These are phyloP conservation scores for Tricholoma furcatifolium DNA, from an alignment of 768 basidiomycete genomes.

Conservation along the genomic window DNA sequence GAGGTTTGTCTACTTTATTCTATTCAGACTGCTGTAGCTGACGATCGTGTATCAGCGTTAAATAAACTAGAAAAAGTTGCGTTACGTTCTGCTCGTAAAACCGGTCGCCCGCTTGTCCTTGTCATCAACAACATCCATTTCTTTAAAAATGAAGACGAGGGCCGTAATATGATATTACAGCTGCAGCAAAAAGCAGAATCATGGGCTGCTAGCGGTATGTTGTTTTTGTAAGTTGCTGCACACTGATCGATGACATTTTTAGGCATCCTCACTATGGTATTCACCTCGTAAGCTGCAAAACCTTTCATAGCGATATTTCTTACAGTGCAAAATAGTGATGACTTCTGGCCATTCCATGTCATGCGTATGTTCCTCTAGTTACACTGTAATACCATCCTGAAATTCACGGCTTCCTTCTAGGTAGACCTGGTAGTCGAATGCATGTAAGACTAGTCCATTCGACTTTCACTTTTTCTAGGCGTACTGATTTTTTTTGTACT, in stretches of 20 bases:
- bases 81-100: conserved; percentile 52
- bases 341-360: conserved; percentile 77
- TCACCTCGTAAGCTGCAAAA: conserved; percentile 55
- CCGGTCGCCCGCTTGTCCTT: conserved; percentile 70
- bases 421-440: conserved; percentile 74
- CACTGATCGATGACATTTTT: neutral
- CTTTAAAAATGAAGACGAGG: conserved; percentile 76
- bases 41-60: conserved; percentile 43
- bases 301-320: conserved; percentile 1
- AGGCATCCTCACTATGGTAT: conserved; percentile 80
- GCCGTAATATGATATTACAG: conserved; percentile 77
- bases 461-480: neutral
- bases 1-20: conserved; percentile 43
- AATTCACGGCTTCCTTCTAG: conserved; percentile 30
- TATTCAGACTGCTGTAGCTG: neutral
- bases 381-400: conserved; percentile 1
- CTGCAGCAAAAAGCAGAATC: conserved; percentile 84
- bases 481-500: neutral
- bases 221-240: neutral
- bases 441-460: conserved; percentile 44
- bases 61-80: conserved; percentile 89
- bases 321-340: conserved; percentile 56
- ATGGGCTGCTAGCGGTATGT: conserved; percentile 78
- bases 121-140: conserved; percentile 80
- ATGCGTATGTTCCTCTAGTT: conserved; percentile 48